Conservation (phyloP, 495 filamentous ascomycete species). For the Parathielavia hyrcaniae region DNA sequence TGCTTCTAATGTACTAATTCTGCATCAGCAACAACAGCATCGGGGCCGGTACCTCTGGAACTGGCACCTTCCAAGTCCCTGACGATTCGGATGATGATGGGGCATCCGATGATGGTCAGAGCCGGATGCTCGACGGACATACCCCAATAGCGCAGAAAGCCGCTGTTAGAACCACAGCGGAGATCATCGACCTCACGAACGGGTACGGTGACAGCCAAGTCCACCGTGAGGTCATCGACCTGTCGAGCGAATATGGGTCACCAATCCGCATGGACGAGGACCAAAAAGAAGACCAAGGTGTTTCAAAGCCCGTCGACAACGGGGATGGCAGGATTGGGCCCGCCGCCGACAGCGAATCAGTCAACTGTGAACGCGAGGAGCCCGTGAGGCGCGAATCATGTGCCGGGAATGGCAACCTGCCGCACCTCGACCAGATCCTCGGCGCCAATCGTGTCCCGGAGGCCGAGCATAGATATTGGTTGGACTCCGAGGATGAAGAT, state of each 20-base stretch:
- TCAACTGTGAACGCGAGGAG: neutral
- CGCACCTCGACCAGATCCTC: neutral
- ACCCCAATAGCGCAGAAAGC: neutral
- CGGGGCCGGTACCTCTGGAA: neutral
- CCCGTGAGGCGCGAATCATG: neutral
- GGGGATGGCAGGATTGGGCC: neutral
- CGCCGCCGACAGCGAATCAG: neutral
- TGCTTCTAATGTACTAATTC: constrained; percentile 3
- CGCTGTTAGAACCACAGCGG: neutral
- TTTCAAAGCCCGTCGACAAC: neutral
- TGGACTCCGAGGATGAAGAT: constrained; percentile 10
- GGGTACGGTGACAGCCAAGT: neutral
- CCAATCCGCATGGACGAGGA: constrained; percentile 1
- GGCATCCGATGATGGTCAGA: constrained; percentile 8
- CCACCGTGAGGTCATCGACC: constrained; percentile 15
- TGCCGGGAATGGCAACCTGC: neutral
- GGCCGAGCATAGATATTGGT: constrained; percentile 8
- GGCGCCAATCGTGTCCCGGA: neutral
- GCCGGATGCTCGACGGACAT: neutral
- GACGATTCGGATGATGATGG: constrained; percentile 18
- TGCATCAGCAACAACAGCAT: neutral
- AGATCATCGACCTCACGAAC: constrained; percentile 18
- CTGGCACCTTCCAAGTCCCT: constrained; percentile 27
- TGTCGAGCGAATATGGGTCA: constrained; percentile 17
- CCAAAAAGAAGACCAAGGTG: no score